Base-by-base conservation (phyloP, 768 basidiomycete species). In the Auriculariales sp. region DNA sequence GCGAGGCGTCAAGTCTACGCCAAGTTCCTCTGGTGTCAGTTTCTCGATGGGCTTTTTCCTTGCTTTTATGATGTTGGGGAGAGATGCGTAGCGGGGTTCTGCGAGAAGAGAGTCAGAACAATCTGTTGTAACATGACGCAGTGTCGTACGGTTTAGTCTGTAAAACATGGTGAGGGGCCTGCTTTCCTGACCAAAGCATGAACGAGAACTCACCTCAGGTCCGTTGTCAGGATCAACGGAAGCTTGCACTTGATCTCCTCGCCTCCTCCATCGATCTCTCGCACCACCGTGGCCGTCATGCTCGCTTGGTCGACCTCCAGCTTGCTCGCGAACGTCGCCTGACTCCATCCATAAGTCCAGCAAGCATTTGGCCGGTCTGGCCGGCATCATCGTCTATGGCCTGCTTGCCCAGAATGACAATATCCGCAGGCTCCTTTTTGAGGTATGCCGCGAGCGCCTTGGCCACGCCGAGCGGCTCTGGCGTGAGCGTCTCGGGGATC, bases 21-120 rank as follows among this genome's bases (percentile, higher is more conserved):
- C 79, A 22, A 98, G 78, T 56, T 92, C 90, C 22, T 71, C 69
- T 1, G 90, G 72, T 14, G 76, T 77, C 47, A 95, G 58, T 60
- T 87, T 91, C 66, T 93, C 82, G 35, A 97, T 66, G 12, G 85
- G 82, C 70, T 99, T 99, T 75, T 97, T 99, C 75, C 97, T 98
- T n/a, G 95, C 95, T 66, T 94, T 93, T 89, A 94, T 94, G 65
- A 94, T 94, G 57, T 90, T 92, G 3, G 91, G 90, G 52, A 99
- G 64, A n/a, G 93, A 91, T 0, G 95, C 95, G 60, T 95, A 99
- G 56, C 94, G 83, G 0, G 94, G 94, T 64, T 94, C 93, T 91
- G 59, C 15, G 45, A 49, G 49, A 35, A 44, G 47, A 52, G 9
- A 54, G 34, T 42, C 22, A 11, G 12, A 22, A 34, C 44, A 29